Evolutionary conservation across 495 filamentous ascomycete genomes (phyloP).

Genomic region (Chaetomium tenue): DNA sequence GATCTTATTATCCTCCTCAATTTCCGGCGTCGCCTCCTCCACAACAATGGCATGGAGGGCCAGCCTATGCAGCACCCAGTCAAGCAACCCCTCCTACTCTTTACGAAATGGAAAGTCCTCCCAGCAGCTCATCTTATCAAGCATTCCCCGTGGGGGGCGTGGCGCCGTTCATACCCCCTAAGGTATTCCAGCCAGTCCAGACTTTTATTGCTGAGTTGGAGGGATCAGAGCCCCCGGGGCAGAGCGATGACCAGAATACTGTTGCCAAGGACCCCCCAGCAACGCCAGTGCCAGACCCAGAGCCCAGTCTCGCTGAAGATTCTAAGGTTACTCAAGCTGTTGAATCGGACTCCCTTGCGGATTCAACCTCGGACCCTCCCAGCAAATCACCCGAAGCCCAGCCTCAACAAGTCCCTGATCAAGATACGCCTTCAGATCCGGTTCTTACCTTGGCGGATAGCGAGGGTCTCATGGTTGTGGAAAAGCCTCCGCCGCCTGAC

Average conservation of each 20-base stretch:
- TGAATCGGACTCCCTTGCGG: background rate
- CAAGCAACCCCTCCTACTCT: background rate
- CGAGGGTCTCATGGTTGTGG: conserved; percentile 12
- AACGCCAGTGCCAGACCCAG: background rate
- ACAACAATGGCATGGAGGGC: background rate
- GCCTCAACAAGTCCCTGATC: background rate
- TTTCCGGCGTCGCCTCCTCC: background rate
- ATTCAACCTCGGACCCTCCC: background rate
- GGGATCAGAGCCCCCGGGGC: conserved; percentile 15
- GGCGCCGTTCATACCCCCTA: background rate
- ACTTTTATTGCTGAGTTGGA: conserved; percentile 23
- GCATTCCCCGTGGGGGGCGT: too few species aligned
- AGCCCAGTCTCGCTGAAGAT: background rate
- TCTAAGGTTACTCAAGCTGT: background rate
- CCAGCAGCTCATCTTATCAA: background rate
- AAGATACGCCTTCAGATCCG: conserved; percentile 19
- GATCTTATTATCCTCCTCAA: background rate
- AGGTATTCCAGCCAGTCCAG: background rate
- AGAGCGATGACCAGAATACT: background rate
- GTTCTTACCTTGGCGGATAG: conserved; percentile 23
- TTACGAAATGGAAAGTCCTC: conserved; percentile 12
- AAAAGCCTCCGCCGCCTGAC: conserved; percentile 15
- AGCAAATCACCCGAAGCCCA: background rate
- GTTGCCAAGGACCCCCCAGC: background rate
- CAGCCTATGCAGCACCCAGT: background rate